phyloP scores from a whole-genome alignment of 768 basidiomycete species.

The Pholiota molesta region DNA sequence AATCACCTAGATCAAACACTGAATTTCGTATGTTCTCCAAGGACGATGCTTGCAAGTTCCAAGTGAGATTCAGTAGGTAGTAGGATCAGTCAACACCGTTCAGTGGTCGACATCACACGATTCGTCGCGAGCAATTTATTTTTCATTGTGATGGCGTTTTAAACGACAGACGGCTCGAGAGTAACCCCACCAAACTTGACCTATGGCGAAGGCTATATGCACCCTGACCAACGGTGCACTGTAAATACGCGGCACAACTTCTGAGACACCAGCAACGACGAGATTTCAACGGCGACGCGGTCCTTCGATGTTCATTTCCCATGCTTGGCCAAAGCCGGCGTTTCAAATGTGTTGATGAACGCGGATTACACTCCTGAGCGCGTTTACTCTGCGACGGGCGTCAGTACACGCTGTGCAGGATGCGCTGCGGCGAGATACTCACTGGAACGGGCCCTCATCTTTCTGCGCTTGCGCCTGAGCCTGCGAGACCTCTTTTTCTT shows the following conservation, averaged over 20 bases:
- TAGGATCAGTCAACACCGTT: too few species aligned
- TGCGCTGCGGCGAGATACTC: constrained; percentile 35
- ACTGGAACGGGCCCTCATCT: constrained; percentile 96
- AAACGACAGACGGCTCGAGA: constrained; percentile 5
- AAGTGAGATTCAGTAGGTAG: too few species aligned
- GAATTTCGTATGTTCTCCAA: too few species aligned
- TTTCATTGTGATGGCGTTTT: constrained; percentile 6
- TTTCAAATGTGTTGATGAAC: constrained; percentile 16
- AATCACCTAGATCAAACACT: too few species aligned
- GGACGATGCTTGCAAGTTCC: too few species aligned
- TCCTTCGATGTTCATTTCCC: neutral
- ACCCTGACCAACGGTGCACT: constrained; percentile 6
- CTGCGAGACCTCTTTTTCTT: constrained; percentile 95
- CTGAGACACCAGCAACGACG: constrained; percentile 6
- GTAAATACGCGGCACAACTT: constrained; percentile 8
- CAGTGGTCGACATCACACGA: too few species aligned
- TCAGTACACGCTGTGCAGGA: neutral
- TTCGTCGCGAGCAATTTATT: neutral
- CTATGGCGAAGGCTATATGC: neutral
- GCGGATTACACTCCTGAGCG: constrained; percentile 20
- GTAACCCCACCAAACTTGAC: constrained; percentile 6
- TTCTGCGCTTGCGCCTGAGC: constrained; percentile 93
- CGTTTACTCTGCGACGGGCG: constrained; percentile 42
- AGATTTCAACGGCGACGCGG: neutral
- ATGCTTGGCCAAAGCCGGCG: constrained; percentile 4